Conservation (phyloP, 2,329 filamentous ascomycete genomes). For the Xylariaceae sp. region DNA sequence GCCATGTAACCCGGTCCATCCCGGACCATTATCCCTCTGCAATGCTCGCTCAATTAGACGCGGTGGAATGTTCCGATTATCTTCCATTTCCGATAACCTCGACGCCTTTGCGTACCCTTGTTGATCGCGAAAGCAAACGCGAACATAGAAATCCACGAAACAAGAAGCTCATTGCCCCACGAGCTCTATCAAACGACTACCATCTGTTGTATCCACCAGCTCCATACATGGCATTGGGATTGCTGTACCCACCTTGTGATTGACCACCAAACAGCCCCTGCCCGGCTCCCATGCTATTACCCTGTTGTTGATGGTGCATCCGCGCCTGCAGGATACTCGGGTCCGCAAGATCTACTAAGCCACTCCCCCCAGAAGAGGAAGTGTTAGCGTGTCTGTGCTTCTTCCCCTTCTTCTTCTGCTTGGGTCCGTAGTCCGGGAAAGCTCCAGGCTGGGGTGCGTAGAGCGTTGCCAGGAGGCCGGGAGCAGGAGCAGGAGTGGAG, state of each 20-base stretch:
- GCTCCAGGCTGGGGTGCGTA: slow-evolving; percentile 81
- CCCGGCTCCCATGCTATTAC: slow-evolving; percentile 73
- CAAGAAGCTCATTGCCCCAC: slow-evolving; percentile 22
- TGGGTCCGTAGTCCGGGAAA: slow-evolving; percentile 87
- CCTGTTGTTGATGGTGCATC: slow-evolving; percentile 81
- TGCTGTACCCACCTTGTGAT: slow-evolving; percentile 96
- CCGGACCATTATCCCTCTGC: slow-evolving; percentile 36
- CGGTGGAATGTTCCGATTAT: slow-evolving; percentile 34
- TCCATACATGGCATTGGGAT: slow-evolving; percentile 74
- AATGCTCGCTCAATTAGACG: slow-evolving; percentile 47
- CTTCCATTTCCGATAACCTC: slow-evolving; percentile 30
- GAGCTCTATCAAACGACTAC: slow-evolving; percentile 40
- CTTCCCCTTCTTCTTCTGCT: slow-evolving; percentile 99
- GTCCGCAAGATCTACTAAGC: slow-evolving; percentile 99
- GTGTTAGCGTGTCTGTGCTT: slow-evolving; percentile 99
- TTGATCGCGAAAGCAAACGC: slow-evolving; percentile 31
- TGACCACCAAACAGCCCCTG: slow-evolving; percentile 87
- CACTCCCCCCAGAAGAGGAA: slow-evolving; percentile 99
- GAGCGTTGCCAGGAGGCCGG: slow-evolving; percentile 85
- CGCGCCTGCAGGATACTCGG: slow-evolving; percentile 98
- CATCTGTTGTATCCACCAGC: slow-evolving; percentile 63
- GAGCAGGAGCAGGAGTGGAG: slow-evolving; percentile 86
- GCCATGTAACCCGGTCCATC: slow-evolving; percentile 36
- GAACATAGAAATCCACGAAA: slow-evolving; percentile 20
- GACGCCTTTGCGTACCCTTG: slow-evolving; percentile 30